Evolutionary conservation across 225 moss, liverwort and hornwort species (phyloP), one percentile per base, ranked within the genome.

Genomic region (Bryoerythrophyllum caledonicum): DNA sequence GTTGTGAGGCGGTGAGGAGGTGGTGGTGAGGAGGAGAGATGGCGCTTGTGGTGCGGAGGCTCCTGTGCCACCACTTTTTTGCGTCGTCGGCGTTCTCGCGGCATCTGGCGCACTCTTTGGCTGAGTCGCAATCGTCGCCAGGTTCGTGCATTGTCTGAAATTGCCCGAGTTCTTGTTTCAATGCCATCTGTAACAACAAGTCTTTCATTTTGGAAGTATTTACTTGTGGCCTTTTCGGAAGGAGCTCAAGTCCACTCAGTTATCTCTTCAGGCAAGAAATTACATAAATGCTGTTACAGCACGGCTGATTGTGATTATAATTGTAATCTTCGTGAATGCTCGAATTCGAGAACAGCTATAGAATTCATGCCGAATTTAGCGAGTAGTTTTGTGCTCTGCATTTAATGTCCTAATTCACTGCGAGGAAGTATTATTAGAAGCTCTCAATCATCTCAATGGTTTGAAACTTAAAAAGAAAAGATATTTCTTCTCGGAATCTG

Each of bases 41-140:
- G 85, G 82, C 82, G 65, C 79, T 61, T 14, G 70, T 66, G 26
- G 38, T 85, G 82, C 85, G 85, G 44, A 15, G 44, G 48, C 76
- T 82, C 32, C 25, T 82, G n/a, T 79, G 79, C 8, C 73, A 70
- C 69, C 30, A 55, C 12, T 49, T 70, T n/a, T 65, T 17, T 16
- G 48, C 48, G 17, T 48, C 70, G 82, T 54, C 49, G 25, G 73
- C 76, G 38, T 79, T 76, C 17, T 79, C 73, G 28, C 69, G 69
- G 60, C 79, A 76, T 66, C 79, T 73, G 60, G 76, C 73, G 55
- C 85, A 85, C 26, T 79, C 76, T 69, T 70, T 70, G 53, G 82
- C 82, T 70, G 85, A 75, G 32, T 49, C 58, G 20, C 68, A 75
- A 63, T 28, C 32, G 55, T 27, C 56, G 4, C 79, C 52, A 85